Evolutionary conservation across 2,329 filamentous ascomycete species (phyloP), one percentile per base, ranked within the genome.

Genomic region (Colletotrichum chlorophyti): DNA sequence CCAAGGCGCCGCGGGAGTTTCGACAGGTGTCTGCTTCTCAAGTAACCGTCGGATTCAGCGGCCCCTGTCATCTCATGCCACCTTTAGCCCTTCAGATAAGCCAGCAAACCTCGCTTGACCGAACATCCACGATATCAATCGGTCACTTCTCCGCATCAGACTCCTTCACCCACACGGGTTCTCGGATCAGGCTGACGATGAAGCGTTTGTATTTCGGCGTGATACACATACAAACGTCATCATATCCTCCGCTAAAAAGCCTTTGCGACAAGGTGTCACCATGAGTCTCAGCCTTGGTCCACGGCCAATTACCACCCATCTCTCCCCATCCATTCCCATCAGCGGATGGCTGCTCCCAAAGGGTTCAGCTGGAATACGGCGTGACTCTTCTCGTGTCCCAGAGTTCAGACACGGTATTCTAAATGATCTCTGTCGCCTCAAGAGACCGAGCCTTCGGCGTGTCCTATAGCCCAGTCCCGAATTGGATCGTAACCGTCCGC

Each of bases 141-240:
- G 43, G 55, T 59, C 37, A 15, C 43, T 48, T 59, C 46, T 38
- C 50, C 55, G 42, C 41, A 38, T 43, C 26, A 43, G 43, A 26
- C 37, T 49, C 31, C 15, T 48, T 40, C n/a, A n/a, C n/a, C n/a
- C n/a, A n/a, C n/a, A n/a, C n/a, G n/a, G n/a, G n/a, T n/a, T n/a
- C n/a, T n/a, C n/a, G n/a, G n/a, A n/a, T n/a, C n/a, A n/a, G n/a
- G n/a, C n/a, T n/a, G n/a, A n/a, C n/a, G n/a, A n/a, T n/a, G n/a
- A n/a, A n/a, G n/a, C n/a, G n/a, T n/a, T n/a, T n/a, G n/a, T n/a
- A n/a, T n/a, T n/a, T n/a, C n/a, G n/a, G n/a, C n/a, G 7, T 45
- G 43, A 41, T 38, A 55, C 51, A 32, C 27, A 45, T n/a, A 34
- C 6, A 15, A 45, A 50, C 51, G 43, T 55, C 55, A 59, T 49